A percentile compares a stretch with the other conserved stretches of the same genome.
Conservation (phyloP, 129 eudicot genomes). For the Flaveria linearis region DNA sequence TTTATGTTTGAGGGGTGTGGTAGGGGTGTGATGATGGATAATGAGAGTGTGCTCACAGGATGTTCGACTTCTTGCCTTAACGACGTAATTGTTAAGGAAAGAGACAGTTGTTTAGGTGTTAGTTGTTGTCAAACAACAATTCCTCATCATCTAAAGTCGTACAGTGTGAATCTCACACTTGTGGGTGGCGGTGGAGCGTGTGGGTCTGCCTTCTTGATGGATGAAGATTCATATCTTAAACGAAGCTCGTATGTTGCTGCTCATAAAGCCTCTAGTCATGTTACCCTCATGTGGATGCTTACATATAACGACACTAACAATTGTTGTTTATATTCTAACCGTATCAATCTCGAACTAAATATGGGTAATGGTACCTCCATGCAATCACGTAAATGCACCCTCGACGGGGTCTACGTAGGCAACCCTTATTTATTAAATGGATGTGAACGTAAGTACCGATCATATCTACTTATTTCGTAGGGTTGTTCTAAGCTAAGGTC, state of each 20-base stretch:
- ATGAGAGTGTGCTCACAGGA: background rate
- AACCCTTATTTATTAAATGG: slow-evolving; percentile 5
- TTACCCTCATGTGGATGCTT: background rate
- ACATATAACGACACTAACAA: background rate
- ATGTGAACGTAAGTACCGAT: slow-evolving; percentile 1
- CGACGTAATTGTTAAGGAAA: background rate
- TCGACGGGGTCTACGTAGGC: fast-evolving
- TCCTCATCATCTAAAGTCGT: background rate
- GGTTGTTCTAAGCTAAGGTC: too few species aligned
- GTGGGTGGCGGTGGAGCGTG: background rate
- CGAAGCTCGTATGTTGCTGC: background rate
- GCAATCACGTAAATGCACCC: background rate
- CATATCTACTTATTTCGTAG: too few species aligned
- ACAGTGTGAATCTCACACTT: background rate
- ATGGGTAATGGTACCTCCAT: background rate
- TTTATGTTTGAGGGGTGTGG: background rate
- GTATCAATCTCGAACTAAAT: background rate
- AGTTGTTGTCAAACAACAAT: background rate
- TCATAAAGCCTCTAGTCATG: background rate
- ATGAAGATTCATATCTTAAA: background rate
- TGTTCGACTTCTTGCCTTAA: background rate
- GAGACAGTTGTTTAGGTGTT: background rate
- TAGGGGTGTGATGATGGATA: background rate
- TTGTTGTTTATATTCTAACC: background rate
- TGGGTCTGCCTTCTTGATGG: background rate